phyloP scores from a whole-genome alignment of 2,329 filamentous ascomycete species.

The Zymoseptoria crescenta region DNA sequence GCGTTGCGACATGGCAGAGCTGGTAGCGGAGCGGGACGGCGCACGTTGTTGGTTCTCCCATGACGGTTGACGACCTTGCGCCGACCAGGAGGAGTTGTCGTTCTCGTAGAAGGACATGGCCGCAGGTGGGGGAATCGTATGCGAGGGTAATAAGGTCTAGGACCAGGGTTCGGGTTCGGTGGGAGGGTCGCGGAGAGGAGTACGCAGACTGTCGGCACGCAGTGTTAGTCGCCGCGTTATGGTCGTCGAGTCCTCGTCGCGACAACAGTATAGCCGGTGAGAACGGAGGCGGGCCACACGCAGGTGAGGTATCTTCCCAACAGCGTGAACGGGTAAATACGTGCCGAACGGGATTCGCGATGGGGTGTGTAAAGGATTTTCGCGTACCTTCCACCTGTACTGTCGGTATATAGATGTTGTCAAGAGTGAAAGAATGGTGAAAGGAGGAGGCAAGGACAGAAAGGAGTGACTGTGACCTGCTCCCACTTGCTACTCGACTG shows the following conservation, averaged over 20 bases:
- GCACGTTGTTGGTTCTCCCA: conserved; percentile 61
- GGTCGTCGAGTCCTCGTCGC: background rate
- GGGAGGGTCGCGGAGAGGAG: background rate
- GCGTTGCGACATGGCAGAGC: conserved; percentile 58
- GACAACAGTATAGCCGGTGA: background rate
- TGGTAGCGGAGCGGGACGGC: conserved; percentile 66
- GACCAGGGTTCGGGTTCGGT: background rate
- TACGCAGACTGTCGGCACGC: background rate
- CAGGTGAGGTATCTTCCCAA: background rate
- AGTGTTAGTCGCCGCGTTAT: background rate
- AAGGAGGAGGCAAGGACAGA: background rate
- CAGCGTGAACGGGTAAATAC: background rate
- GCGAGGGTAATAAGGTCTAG: background rate
- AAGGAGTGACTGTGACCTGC: background rate
- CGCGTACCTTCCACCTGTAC: background rate
- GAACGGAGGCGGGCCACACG: background rate
- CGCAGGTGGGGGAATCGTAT: background rate
- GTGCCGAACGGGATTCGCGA: background rate
- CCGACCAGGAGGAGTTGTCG: conserved; percentile 50
- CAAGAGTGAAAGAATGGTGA: background rate
- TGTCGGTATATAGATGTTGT: background rate
- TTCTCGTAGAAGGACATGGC: conserved; percentile 64
- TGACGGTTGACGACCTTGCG: conserved; percentile 54
- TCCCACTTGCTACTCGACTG: background rate
- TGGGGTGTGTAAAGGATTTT: background rate